Percentiles rank a stretch among this genome's conserved stretches.
phyloP scores from a whole-genome alignment of 768 basidiomycete species.

The Leucocoprinus birnbaumii region DNA sequence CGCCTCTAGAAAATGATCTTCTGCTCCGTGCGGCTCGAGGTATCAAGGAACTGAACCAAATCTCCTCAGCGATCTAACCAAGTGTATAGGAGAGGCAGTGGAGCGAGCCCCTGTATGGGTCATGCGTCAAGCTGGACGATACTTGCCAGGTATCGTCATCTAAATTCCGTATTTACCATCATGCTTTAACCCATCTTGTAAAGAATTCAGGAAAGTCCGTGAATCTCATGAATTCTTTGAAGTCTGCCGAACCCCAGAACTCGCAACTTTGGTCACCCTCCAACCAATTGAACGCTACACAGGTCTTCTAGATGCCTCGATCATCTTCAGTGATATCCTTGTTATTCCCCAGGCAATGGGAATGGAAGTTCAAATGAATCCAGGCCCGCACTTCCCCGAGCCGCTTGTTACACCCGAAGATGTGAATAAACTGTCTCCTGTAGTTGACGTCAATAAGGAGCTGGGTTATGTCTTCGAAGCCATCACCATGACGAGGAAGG shows the following conservation, averaged over 20 bases:
- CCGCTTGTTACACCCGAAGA: constrained; percentile 81
- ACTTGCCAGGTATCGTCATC: constrained; percentile 76
- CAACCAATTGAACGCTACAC: constrained; percentile 91
- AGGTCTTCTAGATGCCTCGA: constrained; percentile 88
- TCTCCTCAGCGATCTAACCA: constrained; percentile 1
- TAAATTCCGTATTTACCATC: constrained; percentile 2
- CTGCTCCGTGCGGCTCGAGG: constrained; percentile 86
- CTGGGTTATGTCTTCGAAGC: constrained; percentile 93
- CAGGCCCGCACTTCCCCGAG: constrained; percentile 84
- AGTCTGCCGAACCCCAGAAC: constrained; percentile 86
- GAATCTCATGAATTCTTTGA: constrained; percentile 92
- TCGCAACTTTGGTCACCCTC: constrained; percentile 87
- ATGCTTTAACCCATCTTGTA: not conserved
- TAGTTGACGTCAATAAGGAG: constrained; percentile 80
- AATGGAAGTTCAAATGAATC: constrained; percentile 93
- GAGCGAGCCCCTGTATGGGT: constrained; percentile 97
- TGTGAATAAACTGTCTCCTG: constrained; percentile 51
- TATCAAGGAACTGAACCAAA: constrained; percentile 20
- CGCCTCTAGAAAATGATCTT: constrained; percentile 82
- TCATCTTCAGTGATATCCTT: constrained; percentile 98
- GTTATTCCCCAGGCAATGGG: constrained; percentile 98
- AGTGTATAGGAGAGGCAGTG: constrained; percentile 67
- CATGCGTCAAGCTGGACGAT: constrained; percentile 96
- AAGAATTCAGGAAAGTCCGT: constrained; percentile 89
- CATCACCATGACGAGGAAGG: constrained; percentile 79